Evolutionary conservation across 2,329 filamentous ascomycete genomes (phyloP).

Genomic region (Colletotrichum agaves): DNA sequence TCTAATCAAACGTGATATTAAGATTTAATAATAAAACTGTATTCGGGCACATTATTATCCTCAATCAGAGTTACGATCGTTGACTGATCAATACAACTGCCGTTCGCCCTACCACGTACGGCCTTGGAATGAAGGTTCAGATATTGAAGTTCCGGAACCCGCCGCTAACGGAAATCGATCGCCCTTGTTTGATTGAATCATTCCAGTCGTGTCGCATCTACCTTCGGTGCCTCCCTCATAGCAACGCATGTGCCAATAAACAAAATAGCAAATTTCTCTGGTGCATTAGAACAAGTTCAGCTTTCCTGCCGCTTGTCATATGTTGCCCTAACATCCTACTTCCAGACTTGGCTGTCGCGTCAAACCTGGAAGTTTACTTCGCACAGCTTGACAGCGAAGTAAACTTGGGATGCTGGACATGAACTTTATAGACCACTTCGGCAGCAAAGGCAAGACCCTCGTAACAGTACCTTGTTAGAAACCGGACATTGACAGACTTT

Average conservation of each 20-base stretch:
- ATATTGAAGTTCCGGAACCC: not conserved
- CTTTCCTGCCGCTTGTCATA: too few relatives aligned
- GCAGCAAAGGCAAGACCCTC: constrained; percentile 11
- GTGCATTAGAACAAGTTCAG: not conserved
- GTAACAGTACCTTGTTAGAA: too few relatives aligned
- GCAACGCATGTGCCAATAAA: constrained; percentile 24
- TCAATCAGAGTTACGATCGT: too few relatives aligned
- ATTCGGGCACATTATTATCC: too few relatives aligned
- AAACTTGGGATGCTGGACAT: not conserved
- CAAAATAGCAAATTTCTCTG: not conserved
- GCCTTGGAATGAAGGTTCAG: not conserved
- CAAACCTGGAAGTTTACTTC: not conserved
- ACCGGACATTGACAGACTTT: not conserved
- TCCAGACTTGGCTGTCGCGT: too few relatives aligned
- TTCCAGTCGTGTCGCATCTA: constrained; percentile 19
- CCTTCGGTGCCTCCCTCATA: not conserved
- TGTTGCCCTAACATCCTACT: not conserved
- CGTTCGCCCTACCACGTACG: not conserved
- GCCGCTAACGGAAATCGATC: not conserved
- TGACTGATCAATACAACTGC: too few relatives aligned
- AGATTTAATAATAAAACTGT: too few relatives aligned
- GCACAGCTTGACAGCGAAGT: not conserved
- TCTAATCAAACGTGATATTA: too few relatives aligned
- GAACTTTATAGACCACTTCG: constrained; percentile 21
- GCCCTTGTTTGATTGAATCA: constrained; percentile 19